phyloP scores from a whole-genome alignment of 2,329 filamentous ascomycete genomes.

The Aspergillus fischeri region DNA sequence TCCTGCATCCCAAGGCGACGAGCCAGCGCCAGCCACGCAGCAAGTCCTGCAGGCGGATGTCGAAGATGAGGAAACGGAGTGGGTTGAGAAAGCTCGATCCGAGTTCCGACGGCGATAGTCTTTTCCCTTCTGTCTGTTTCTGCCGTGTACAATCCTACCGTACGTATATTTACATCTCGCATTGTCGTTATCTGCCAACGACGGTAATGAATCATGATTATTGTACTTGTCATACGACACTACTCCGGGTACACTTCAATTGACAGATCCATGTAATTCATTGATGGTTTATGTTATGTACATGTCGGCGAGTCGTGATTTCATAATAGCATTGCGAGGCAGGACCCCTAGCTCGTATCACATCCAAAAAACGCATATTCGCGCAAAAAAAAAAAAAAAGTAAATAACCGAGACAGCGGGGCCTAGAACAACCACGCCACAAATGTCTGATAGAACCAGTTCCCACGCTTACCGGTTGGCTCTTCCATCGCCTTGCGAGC shows the following conservation, averaged over 20 bases:
- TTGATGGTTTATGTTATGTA: not conserved
- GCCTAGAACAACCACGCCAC: slow-evolving; percentile 58
- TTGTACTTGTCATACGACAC: not conserved
- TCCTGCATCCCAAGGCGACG: not conserved
- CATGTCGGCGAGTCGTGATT: not conserved
- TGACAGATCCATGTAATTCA: not conserved
- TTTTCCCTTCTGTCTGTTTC: not conserved
- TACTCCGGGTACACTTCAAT: not conserved
- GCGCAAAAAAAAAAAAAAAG: not conserved
- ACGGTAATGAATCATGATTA: not conserved
- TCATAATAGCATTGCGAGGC: not conserved
- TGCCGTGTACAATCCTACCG: not conserved
- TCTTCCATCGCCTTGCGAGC: slow-evolving; percentile 48
- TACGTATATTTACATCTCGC: not conserved
- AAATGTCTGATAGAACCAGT: slow-evolving; percentile 57
- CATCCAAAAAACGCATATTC: not conserved
- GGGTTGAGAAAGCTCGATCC: not conserved
- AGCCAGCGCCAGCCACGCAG: not conserved
- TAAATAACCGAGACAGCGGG: not conserved
- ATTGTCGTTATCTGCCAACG: not conserved
- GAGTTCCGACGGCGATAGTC: not conserved
- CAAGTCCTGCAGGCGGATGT: not conserved
- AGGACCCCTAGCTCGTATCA: not conserved
- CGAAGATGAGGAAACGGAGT: not conserved
- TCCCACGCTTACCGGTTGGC: slow-evolving; percentile 32